Conservation (phyloP, 345 rosid species). For the Eucalyptus curtisii region DNA sequence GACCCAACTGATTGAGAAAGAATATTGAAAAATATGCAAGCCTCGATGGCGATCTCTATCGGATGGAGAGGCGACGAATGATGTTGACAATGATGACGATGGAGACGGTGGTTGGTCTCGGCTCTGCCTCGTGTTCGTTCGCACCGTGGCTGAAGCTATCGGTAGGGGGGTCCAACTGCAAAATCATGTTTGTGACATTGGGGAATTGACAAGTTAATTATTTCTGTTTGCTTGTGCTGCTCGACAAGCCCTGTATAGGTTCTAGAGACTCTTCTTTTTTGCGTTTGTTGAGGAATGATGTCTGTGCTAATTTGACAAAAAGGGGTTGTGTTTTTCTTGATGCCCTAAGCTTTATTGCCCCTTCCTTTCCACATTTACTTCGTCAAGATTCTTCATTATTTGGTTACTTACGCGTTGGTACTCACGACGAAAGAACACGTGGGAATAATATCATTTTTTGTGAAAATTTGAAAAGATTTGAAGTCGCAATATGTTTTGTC, state of each 20-base stretch:
- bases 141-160: not conserved
- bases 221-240: constrained; percentile 7
- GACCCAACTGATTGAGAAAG: constrained; percentile 21
- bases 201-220: constrained; percentile 7
- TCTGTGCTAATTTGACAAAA: constrained; percentile 2
- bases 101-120: not conserved
- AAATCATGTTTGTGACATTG: constrained; percentile 11
- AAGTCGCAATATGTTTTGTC: not conserved
- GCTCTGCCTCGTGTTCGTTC: not conserved
- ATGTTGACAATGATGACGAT: not conserved
- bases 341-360: not conserved
- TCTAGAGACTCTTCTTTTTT: not conserved
- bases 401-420: not conserved
- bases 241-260: constrained; percentile 3
- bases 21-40: not conserved
- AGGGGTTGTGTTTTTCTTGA: not conserved
- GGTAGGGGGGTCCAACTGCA: constrained; percentile 10
- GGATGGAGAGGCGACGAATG: not conserved
- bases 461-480: not conserved
- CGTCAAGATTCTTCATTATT: not conserved
- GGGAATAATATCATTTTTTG: not conserved
- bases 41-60: not conserved
- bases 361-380: not conserved
- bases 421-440: not conserved
- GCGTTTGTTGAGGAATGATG: not conserved